These are phyloP conservation scores for Westerdykella aurantiaca DNA, from an alignment of 2,329 filamentous ascomycete genomes.

Conservation along the genomic window DNA sequence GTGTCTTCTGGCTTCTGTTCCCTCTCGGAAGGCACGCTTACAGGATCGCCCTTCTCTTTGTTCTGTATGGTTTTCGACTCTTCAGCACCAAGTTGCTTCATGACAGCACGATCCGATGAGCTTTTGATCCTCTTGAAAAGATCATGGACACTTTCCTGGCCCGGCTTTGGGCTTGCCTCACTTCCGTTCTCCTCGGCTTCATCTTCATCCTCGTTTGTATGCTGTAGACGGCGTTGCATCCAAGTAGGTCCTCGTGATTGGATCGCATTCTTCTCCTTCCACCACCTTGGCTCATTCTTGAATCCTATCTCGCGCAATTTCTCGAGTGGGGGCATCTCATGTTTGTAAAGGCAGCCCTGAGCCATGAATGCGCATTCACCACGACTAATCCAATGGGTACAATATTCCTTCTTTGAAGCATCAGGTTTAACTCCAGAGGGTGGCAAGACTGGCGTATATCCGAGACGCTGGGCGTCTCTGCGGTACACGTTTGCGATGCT, in stretches of 20 bases:
- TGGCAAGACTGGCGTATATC: conserved; percentile 20
- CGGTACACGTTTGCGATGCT: conserved; percentile 23
- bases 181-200: neutral
- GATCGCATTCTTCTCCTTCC: conserved; percentile 43
- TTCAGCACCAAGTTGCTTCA: too few relatives aligned
- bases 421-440: conserved; percentile 39
- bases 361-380: conserved; percentile 81
- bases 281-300: conserved; percentile 51
- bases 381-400: conserved; percentile 83
- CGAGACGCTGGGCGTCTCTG: conserved; percentile 21
- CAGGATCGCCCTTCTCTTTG: too few relatives aligned
- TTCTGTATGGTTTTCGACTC: too few relatives aligned
- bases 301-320: conserved; percentile 68
- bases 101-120: too few relatives aligned
- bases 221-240: conserved; percentile 17
- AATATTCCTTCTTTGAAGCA: conserved; percentile 64
- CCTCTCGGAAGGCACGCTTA: too few relatives aligned
- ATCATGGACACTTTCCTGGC: too few relatives aligned
- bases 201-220: conserved; percentile 1
- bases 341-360: conserved; percentile 82
- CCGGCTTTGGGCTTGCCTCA: too few relatives aligned
- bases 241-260: conserved; percentile 14
- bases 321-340: conserved; percentile 75
- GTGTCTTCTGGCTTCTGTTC: too few relatives aligned
- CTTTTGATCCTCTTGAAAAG: too few relatives aligned